phyloP scores from a whole-genome alignment of 2,329 filamentous ascomycete species.

The Neospermospora avenae region DNA sequence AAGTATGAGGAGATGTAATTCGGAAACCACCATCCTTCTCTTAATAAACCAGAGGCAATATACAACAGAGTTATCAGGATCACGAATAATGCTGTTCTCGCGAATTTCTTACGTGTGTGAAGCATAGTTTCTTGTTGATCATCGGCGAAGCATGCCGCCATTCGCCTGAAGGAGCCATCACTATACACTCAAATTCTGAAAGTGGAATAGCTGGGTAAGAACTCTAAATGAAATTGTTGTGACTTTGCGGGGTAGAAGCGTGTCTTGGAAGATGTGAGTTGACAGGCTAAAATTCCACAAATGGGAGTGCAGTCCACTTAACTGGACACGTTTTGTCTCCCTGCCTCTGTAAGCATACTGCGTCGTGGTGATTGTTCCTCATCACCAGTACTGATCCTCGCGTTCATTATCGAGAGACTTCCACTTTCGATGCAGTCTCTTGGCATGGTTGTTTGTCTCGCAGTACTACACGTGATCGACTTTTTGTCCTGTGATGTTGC shows the following conservation, averaged over 20 bases:
- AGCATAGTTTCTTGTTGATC: background rate
- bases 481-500: too few relatives aligned
- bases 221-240: background rate
- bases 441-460: too few relatives aligned
- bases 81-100: background rate
- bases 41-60: background rate
- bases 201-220: background rate
- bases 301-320: slow-evolving; percentile 7
- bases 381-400: too few relatives aligned
- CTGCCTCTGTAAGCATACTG: background rate
- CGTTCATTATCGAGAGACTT: too few relatives aligned
- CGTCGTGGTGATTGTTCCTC: background rate
- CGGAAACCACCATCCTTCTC: background rate
- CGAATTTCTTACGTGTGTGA: background rate
- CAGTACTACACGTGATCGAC: too few relatives aligned
- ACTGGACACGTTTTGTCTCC: slow-evolving; percentile 6
- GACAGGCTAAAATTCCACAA: slow-evolving; percentile 10
- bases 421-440: too few relatives aligned
- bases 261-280: background rate
- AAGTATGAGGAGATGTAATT: background rate
- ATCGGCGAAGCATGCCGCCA: background rate
- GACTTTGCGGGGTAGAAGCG: background rate
- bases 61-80: background rate
- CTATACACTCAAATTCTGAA: background rate
- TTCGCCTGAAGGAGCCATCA: background rate